Evolutionary conservation across 2,329 filamentous ascomycete species (phyloP).

Genomic region (Pseudohalonectria lignicola): DNA sequence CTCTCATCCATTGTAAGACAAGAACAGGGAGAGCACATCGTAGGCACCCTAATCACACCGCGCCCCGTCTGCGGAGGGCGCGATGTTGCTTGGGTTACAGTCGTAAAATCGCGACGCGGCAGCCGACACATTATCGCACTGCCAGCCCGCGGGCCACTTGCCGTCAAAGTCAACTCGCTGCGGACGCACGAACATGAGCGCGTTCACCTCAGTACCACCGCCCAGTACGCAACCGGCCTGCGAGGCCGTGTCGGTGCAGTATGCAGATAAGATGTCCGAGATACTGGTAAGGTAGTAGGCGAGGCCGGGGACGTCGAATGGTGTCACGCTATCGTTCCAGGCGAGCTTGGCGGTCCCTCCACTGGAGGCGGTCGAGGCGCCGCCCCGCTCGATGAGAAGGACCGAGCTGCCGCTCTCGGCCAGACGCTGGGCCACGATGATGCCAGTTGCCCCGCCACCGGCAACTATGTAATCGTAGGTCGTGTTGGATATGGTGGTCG

Average conservation of each 20-base stretch:
- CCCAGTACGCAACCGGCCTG: slow-evolving; percentile 25
- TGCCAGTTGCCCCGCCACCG: slow-evolving; percentile 20
- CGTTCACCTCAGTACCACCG: slow-evolving; percentile 22
- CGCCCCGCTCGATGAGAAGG: slow-evolving; percentile 25
- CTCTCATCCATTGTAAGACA: slow-evolving; percentile 7
- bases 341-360: slow-evolving; percentile 17
- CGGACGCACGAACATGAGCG: slow-evolving; percentile 17
- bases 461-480: slow-evolving; percentile 26
- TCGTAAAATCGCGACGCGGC: slow-evolving; percentile 15
- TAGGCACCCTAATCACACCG: slow-evolving; percentile 7
- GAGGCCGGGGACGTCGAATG: slow-evolving; percentile 18
- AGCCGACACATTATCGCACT: slow-evolving; percentile 12
- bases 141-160: slow-evolving; percentile 19
- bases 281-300: slow-evolving; percentile 12
- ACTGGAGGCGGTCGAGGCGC: slow-evolving; percentile 18
- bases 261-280: slow-evolving; percentile 11
- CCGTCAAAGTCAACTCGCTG: slow-evolving; percentile 17
- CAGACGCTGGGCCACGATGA: slow-evolving; percentile 22
- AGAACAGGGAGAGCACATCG: slow-evolving; percentile 7
- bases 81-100: slow-evolving; percentile 14
- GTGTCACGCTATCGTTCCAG: slow-evolving; percentile 20
- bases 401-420: slow-evolving; percentile 23
- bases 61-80: slow-evolving; percentile 14
- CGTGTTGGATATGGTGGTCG: slow-evolving; percentile 18
- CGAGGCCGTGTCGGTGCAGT: slow-evolving; percentile 22